Conservation (phyloP, 768 basidiomycete species). For the Butyriboletus loyo region DNA sequence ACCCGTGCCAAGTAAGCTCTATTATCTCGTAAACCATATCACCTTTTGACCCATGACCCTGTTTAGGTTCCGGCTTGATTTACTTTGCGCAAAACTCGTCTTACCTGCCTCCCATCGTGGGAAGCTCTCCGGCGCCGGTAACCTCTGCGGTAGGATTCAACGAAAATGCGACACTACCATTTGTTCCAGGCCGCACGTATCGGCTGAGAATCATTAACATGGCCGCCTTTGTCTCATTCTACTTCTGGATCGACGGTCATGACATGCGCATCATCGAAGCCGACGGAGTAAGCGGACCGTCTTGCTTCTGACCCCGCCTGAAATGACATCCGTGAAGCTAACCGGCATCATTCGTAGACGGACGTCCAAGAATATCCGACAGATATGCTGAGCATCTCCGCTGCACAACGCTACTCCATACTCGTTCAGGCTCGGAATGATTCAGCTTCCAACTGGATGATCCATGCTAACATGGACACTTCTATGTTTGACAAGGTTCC, state of each 20-base stretch:
- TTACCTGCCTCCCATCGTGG: slow-evolving; percentile 63
- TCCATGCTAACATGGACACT: slow-evolving; percentile 89
- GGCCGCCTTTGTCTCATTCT: slow-evolving; percentile 70
- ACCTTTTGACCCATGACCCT: background rate
- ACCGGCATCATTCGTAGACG: slow-evolving; percentile 40
- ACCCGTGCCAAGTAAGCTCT: slow-evolving; percentile 70
- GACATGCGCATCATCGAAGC: slow-evolving; percentile 82
- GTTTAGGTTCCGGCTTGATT: slow-evolving; percentile 71
- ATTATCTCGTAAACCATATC: background rate
- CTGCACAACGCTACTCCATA: slow-evolving; percentile 91
- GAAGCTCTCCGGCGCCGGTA: slow-evolving; percentile 43
- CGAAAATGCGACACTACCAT: slow-evolving; percentile 80
- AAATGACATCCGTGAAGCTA: background rate
- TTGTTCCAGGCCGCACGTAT: slow-evolving; percentile 85
- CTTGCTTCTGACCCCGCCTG: background rate
- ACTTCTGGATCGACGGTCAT: slow-evolving; percentile 88
- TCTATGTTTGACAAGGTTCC: slow-evolving; percentile 88
- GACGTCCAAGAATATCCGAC: slow-evolving; percentile 75
- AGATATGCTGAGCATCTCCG: slow-evolving; percentile 70
- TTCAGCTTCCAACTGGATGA: slow-evolving; percentile 77
- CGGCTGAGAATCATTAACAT: slow-evolving; percentile 85
- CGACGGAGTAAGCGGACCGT: slow-evolving; percentile 60
- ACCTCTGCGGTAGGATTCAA: slow-evolving; percentile 75
- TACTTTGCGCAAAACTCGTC: slow-evolving; percentile 76
- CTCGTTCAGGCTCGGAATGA: slow-evolving; percentile 91